Evolutionary conservation across 345 rosid species (phyloP), one percentile per base, ranked within the genome.

Genomic region (Boechera stricta): DNA sequence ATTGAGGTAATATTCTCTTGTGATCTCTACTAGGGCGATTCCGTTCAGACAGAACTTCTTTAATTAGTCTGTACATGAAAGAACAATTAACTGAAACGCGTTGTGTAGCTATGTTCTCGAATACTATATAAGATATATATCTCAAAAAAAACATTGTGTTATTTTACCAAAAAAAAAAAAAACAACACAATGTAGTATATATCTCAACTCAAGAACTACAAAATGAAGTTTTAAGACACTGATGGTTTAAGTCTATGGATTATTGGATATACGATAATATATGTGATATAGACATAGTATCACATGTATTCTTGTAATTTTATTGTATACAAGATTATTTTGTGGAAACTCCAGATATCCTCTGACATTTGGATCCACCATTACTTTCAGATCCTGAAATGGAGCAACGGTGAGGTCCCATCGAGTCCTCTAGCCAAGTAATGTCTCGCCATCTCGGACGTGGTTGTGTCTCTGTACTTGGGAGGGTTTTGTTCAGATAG

Each of bases 401-500:
- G 62, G 45, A 38, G 53, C 49, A 78, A 31, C 10, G 61, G 48
- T 28, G 65, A 70, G 41, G 51, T 64, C 12, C 75, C 86, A 53
- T 84, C 85, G 1, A 74, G 80, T 33, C 84, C 80, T 71, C 31
- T 83, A 56, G 62, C 66, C 10, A 45, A 38, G 80, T 72, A 81
- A 48, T 32, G 21, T 29, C 18, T 31, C 0, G 62, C 58, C 48
- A 75, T 64, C 7, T 86, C 86, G 32, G 53, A 42, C 26, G 79
- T 69, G 1, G 84, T 80, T 36, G 80, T 81, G 44, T 73, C 80
- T 67, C 82, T 79, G 72, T 83, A 88, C 66, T 71, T 76, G 4
- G 83, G 84, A 54, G 85, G 81, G 79, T 80, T 75, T 3, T 69
- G 83, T 53, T 82, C 75, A 0, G 88, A 84, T 9, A 83, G 36